These are phyloP conservation scores for Pisolithus microcarpus DNA, from an alignment of 768 basidiomycete species.

Conservation along the genomic window DNA sequence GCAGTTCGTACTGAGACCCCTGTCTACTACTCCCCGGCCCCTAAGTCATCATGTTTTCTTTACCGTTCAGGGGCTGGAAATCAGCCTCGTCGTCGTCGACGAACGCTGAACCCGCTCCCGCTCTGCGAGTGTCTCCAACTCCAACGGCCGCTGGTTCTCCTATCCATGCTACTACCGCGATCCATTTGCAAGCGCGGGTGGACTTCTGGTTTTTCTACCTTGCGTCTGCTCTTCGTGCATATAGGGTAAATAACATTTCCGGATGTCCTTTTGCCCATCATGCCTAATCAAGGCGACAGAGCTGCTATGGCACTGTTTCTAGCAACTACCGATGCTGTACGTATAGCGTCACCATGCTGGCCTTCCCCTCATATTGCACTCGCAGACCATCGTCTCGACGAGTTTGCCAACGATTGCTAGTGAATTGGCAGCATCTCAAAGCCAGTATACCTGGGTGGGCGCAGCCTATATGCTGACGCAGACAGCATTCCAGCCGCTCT, in stretches of 20 bases:
- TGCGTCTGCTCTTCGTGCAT: conserved; percentile 55
- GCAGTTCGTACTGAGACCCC: conserved; percentile 1
- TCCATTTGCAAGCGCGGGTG: conserved; percentile 11
- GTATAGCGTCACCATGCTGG: conserved; percentile 18
- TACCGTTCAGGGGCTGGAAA: conserved; percentile 5
- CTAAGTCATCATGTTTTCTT: conserved; percentile 11
- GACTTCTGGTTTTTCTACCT: conserved; percentile 38
- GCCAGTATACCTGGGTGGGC: conserved; percentile 81
- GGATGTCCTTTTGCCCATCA: not conserved
- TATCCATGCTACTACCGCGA: conserved; percentile 19
- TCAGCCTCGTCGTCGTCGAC: not conserved
- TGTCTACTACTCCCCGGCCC: too few species aligned
- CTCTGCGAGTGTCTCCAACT: conserved; percentile 16
- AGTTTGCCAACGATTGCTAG: conserved; percentile 73
- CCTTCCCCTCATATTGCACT: conserved; percentile 5
- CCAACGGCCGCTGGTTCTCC: conserved; percentile 4
- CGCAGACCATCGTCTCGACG: conserved; percentile 70
- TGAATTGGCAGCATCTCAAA: conserved; percentile 58
- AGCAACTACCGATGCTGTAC: conserved; percentile 78
- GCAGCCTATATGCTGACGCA: conserved; percentile 83
- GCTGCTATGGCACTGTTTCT: conserved; percentile 77
- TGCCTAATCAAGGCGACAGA: conserved; percentile 31
- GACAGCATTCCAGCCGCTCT: conserved; percentile 78
- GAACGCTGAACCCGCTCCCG: conserved; percentile 1
- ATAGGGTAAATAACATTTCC: conserved; percentile 44